A percentile compares a stretch with the other conserved stretches of the same genome.
Conservation (phyloP, 129 eudicot species). For the Centaurea solstitialis region DNA sequence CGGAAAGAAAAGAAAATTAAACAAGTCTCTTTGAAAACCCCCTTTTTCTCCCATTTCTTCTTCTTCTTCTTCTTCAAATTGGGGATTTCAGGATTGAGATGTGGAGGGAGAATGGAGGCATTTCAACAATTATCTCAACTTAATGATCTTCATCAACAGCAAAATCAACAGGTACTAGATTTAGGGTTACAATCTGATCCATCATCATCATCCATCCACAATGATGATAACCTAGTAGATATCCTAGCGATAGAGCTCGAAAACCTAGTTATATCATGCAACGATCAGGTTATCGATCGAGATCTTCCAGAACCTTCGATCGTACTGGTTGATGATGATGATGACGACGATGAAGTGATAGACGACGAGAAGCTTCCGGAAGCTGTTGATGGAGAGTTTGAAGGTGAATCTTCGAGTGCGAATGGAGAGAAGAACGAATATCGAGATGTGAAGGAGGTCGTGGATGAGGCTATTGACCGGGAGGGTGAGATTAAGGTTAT, state of each 20-base stretch:
- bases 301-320: background rate
- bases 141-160: conserved; percentile 4
- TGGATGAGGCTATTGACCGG: conserved; percentile 14
- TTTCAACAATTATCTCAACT: conserved; percentile 24
- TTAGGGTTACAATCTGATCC: conserved; percentile 25
- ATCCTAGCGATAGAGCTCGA: conserved; percentile 25
- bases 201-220: background rate
- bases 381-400: conserved; percentile 28
- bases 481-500: background rate
- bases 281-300: background rate
- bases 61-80: background rate
- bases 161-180: conserved; percentile 4
- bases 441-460: conserved; percentile 1
- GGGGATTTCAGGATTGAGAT: conserved; percentile 28
- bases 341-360: conserved; percentile 29
- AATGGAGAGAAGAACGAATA: background rate
- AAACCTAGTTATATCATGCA: conserved; percentile 26
- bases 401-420: background rate
- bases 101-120: conserved; percentile 39
- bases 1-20: conserved; percentile 11
- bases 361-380: conserved; percentile 32
- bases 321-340: conserved; percentile 20
- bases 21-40: conserved; percentile 20
- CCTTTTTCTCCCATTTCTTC: conserved; percentile 13
- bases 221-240: conserved; percentile 12